Base-by-base conservation (phyloP, 106 monocot species). In the Allium sativum region DNA sequence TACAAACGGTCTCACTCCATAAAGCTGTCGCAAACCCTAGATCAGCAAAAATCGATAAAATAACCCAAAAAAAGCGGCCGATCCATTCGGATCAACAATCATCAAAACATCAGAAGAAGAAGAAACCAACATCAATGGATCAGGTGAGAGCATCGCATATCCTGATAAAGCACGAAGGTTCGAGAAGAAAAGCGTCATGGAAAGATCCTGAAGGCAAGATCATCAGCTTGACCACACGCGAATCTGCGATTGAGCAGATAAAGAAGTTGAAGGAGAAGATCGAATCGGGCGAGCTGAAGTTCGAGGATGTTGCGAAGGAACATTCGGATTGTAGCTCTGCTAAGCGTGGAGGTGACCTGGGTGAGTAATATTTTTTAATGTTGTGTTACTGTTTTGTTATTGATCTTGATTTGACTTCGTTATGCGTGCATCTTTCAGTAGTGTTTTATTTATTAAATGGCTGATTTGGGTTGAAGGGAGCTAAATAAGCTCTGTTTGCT, bases 341-440 rank as follows among this genome's bases (percentile, higher is more conserved):
- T 69, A 93, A 93, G 78, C 93, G 93, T 54, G 93, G 93, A n/a
- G 93, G 93, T 20, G 85, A 93, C 66, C 83, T 93, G 54, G 93
- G 93, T 93, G 40, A 50, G 73, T 13, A 8, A 45, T 18, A 7
- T 13, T 31, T 31, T 57, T 13, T 19, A 31, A 31, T 31, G 55
- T 14, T 18, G 21, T 55, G 13, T 55, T 55, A 55, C 9, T 4
- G 55, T 54, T 54, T 53, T 54, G n/a, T 54, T 11, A 54, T n/a
- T 54, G 53, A 8, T 8, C 8, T 18, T 54, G 53, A 54, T 54
- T 54, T 31, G 31, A 31, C 31, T 31, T 31, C 31, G 31, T 31
- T 31, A 31, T 31, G 31, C 31, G 31, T 31, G 31, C 31, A 31
- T 31, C 31, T 5, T 31, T 31, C 31, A 31, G 1, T 31, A 5